Percentiles rank a stretch among this genome's conserved stretches.
phyloP scores from a whole-genome alignment of 1,284 basidiomycete genomes.

The Schizophyllum amplum region DNA sequence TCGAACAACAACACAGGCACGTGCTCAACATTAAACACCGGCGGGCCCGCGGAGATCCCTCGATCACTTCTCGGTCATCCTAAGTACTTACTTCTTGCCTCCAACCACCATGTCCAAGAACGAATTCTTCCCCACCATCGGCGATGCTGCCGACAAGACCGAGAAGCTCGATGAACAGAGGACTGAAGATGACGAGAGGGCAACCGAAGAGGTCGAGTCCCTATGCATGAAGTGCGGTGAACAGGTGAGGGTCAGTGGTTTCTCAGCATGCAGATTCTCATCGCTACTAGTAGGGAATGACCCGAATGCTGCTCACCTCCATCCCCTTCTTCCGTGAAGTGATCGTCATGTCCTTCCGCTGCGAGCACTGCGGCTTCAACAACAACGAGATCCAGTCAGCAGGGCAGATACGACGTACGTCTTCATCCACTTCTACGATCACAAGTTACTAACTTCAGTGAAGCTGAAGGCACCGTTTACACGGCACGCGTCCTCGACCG shows the following conservation, averaged over 20 bases:
- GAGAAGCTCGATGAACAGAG: constrained; percentile 14
- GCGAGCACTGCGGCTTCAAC: constrained; percentile 83
- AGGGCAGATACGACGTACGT: constrained; percentile 77
- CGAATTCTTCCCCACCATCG: constrained; percentile 37
- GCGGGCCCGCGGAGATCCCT: not conserved
- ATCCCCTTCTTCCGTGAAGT: constrained; percentile 97
- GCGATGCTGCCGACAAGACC: constrained; percentile 31
- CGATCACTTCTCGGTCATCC: not conserved
- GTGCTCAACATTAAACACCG: not conserved
- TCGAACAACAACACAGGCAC: not conserved
- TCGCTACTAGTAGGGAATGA: constrained; percentile 62
- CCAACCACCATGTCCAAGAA: constrained; percentile 1
- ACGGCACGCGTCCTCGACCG: constrained; percentile 75
- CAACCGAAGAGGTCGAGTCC: constrained; percentile 80
- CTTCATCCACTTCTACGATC: not conserved
- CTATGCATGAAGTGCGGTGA: constrained; percentile 93
- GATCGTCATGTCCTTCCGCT: constrained; percentile 93
- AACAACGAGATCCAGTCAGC: constrained; percentile 98
- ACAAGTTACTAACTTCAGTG: not conserved
- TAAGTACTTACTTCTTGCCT: not conserved
- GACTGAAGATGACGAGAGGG: constrained; percentile 44
- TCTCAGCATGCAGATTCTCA: constrained; percentile 4
- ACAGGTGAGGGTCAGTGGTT: constrained; percentile 49
- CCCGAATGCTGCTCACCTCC: constrained; percentile 85
- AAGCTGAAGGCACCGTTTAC: constrained; percentile 67